Conservation (phyloP, 2,329 filamentous ascomycete species). For the Neofusicoccum parvum region DNA sequence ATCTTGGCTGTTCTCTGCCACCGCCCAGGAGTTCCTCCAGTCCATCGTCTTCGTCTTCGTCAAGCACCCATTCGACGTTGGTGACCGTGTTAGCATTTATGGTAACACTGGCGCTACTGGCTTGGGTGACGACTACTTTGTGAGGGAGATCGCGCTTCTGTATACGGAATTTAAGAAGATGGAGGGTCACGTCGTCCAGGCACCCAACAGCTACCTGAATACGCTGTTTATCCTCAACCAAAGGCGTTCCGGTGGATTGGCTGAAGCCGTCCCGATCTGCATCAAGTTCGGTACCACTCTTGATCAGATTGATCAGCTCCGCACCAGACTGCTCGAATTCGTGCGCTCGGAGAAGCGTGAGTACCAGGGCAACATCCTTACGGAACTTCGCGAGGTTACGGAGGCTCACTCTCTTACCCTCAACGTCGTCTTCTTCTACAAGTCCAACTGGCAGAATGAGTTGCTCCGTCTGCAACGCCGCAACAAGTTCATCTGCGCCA, state of each 20-base stretch:
- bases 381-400: constrained; percentile 76
- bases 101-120: constrained; percentile 80
- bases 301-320: constrained; percentile 80
- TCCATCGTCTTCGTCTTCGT: constrained; percentile 95
- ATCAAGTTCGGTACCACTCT: constrained; percentile 88
- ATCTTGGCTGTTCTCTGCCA: constrained; percentile 90
- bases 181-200: constrained; percentile 94
- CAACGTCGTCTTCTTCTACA: constrained; percentile 97
- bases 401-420: constrained; percentile 84
- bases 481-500: constrained; percentile 90
- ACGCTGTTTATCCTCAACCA: constrained; percentile 94
- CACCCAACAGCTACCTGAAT: constrained; percentile 91
- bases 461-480: constrained; percentile 83
- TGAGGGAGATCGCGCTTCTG: constrained; percentile 88
- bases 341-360: constrained; percentile 85
- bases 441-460: constrained; percentile 95
- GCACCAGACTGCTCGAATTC: constrained; percentile 78
- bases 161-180: constrained; percentile 99
- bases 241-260: constrained; percentile 82
- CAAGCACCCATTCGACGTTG: constrained; percentile 96
- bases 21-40: constrained; percentile 91
- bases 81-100: constrained; percentile 88
- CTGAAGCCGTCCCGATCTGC: constrained; percentile 79
- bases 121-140: constrained; percentile 90
- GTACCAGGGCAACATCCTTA: constrained; percentile 82